These are phyloP conservation scores for Ceratobasidium sp. DNA, from an alignment of 1,284 basidiomycete genomes.

Conservation along the genomic window DNA sequence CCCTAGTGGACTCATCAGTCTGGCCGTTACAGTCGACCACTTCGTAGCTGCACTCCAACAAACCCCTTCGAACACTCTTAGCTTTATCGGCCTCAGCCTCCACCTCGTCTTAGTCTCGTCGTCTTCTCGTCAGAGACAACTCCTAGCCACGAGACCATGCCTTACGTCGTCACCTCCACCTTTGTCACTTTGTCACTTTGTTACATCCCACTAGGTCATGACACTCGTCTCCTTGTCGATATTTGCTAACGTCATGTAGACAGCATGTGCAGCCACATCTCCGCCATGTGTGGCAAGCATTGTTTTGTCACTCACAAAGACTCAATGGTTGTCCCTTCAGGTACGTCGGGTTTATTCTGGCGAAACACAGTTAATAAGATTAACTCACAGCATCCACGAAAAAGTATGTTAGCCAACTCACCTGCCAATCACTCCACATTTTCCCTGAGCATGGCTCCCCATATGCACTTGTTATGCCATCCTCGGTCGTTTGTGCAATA, in stretches of 20 bases:
- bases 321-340: background rate
- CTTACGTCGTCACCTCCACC: too few species aligned
- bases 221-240: slow-evolving; percentile 1
- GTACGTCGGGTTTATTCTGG: background rate
- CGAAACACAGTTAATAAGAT: background rate
- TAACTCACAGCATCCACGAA: background rate
- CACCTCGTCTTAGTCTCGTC: too few species aligned
- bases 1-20: too few species aligned
- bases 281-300: background rate
- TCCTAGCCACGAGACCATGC: too few species aligned
- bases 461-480: background rate
- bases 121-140: too few species aligned
- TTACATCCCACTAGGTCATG: too few species aligned
- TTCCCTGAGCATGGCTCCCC: slow-evolving; percentile 9
- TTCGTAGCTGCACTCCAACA: too few species aligned
- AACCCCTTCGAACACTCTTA: too few species aligned
- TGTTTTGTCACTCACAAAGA: slow-evolving; percentile 9
- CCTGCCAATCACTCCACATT: slow-evolving; percentile 5
- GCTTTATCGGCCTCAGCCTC: too few species aligned
- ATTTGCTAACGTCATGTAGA: slow-evolving; percentile 17
- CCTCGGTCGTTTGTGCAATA: background rate
- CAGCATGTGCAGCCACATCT: slow-evolving; percentile 1
- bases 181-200: too few species aligned
- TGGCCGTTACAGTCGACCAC: too few species aligned
- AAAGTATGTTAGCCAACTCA: background rate